Evolutionary conservation across 2,329 filamentous ascomycete genomes (phyloP), one percentile per base, ranked within the genome.

Genomic region (Diaporthe velutina): DNA sequence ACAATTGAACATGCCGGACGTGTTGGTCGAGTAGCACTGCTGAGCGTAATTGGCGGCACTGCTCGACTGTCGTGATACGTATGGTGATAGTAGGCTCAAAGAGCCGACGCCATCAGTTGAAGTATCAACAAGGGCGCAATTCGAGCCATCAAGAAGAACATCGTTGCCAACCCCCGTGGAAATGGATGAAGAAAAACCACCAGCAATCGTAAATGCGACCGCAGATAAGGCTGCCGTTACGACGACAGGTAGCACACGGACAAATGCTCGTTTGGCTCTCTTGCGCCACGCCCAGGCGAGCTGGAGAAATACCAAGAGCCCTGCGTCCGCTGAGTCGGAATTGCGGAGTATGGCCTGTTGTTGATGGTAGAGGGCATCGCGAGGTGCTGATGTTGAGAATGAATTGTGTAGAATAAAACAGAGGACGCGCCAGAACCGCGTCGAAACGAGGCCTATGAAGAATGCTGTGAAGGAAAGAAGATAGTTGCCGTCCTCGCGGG

Each of bases 391-490:
- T 22, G 73, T 72, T 7, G 78, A 81, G 15, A 78, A 74, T 2
- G 28, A 19, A 22, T 73, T 68, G 70, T 81, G 79, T 6, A 79
- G 45, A 7, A 57, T 35, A 40, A 80, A 80, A 48, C 76, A 78
- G 3, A 75, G 17, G 9, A 81, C 70, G 1, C 74, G 71, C 80
- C 81, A 82, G 40, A 79, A 50, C 4, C 78, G 66, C 0, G 76
- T 74, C 0, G 79, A 79, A 2, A 79, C 73, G n/a, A 81, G 30
- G 1, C 77, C 76, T 12, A 82, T 76, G 71, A 83, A 83, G 28
- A 82, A 78, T 10, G 83, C 82, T 0, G 83, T 48, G 72, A 83
- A 83, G 9, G 82, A 80, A n/a, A 82, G 80, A 13, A 84, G 73
- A 6, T 84, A 70, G n/a, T 77, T 80, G 4, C 81, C 83, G 61